Base-by-base conservation (phyloP, 2,329 filamentous ascomycete genomes). In the Plectosphaerella sp. region DNA sequence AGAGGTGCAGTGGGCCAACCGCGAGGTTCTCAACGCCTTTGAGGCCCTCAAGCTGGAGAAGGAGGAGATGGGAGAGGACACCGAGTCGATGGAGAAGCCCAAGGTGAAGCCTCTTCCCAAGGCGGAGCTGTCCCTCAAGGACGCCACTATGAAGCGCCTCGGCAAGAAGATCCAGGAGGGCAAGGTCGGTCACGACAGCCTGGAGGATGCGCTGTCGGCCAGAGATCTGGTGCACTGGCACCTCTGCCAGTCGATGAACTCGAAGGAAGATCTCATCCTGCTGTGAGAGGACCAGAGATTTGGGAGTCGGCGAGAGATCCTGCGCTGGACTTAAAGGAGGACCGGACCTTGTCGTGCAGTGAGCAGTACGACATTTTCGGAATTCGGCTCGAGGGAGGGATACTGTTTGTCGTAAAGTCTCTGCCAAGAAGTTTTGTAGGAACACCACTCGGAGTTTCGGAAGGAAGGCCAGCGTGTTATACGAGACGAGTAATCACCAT, bases 121-220 rank as follows among this genome's bases (percentile, higher is more conserved):
- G 18, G 46, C n/a, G n/a, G 35, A 37, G 33, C 66, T 74, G 51
- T 69, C 63, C 42, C 61, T 79, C 45, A 78, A 76, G 58, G 63
- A 56, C 1, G 61, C 78, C 24, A 57, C 69, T 1, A 57, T 60
- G 7, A 61, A 66, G 37, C 61, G 72, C 20, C 64, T 78, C 2
- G 59, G 63, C 12, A 64, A 69, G n/a, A 52, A 59, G 1, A 76
- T 78, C 24, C 76, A 73, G 52, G 56, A 61, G 9, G 63, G 61
- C 3, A 61, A 59, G 9, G 51, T 48, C 22, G 68, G 67, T 8
- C 73, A 76, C 50, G 71, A 76, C 54, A 76, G 72, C 50, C 45
- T 74, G 15, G 73, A 78, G 56, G 74, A 78, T 54, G 72, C 73
- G 5, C 55, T 74, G 46, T 73, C 73, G 1, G 65, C 68, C 4